Evolutionary conservation across 2,329 filamentous ascomycete genomes (phyloP), one percentile per base, ranked within the genome.

Genomic region (Triangularia setosa): DNA sequence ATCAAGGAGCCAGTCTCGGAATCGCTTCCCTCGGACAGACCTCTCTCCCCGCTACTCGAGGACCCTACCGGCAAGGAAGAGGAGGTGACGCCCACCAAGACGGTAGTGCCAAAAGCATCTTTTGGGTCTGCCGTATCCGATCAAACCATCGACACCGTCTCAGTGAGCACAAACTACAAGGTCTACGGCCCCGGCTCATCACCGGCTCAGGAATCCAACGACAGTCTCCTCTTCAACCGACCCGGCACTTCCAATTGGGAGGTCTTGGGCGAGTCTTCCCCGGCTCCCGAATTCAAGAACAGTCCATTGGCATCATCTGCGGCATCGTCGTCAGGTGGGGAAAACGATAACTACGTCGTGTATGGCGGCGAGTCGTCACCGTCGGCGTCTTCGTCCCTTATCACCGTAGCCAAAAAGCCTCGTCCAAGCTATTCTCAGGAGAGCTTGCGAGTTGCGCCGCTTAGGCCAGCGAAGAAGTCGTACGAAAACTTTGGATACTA

Each of bases 401-500:
- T 69, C 25, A 76, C 78, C 40, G 70, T 76, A 62, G 66, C 72
- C 6, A 75, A 69, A 23, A 71, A 72, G 33, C 67, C 76, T 1
- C 78, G 77, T 5, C 75, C 76, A 21, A 79, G 81, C 62, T 88
- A 84, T 71, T 88, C 87, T 0, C 84, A 85, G 67, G 86, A 88
- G 70, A 88, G 85, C 67, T 76, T 89, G 28, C 71, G 84, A 12
- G 83, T 88, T 14, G 78, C 83, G 8, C 85, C 86, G 0, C 75
- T 89, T 18, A 78, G 79, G 55, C 80, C 83, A 8, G 74, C 75
- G 70, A 78, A 79, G 67, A 76, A 75, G 24, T 83, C 83, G 1
- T 77, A 77, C 55, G 84, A 87, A 56, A 78, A 75, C 23, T 75
- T 83, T 27, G 80, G 79, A 3, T 79, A 83, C 66, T 79, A 79